Evolutionary conservation across 2,329 filamentous ascomycete genomes (phyloP).

Genomic region (Daldinia sp.): DNA sequence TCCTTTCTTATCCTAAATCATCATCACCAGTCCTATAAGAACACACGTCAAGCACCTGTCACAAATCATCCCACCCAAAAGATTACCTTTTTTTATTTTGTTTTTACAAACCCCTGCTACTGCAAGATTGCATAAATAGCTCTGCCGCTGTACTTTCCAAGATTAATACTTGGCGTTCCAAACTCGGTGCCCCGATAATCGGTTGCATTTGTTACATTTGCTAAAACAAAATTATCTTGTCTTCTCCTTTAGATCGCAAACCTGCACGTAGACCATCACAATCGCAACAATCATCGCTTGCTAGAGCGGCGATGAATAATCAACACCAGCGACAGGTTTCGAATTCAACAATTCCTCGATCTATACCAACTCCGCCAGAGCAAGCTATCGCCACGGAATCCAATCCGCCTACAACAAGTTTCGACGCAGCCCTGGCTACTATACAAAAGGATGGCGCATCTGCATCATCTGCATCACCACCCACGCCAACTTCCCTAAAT

Average conservation of each 20-base stretch:
- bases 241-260: constrained; percentile 39
- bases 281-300: constrained; percentile 43
- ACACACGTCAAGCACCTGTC: constrained; percentile 7
- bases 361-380: constrained; percentile 36
- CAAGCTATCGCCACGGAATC: constrained; percentile 28
- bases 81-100: constrained; percentile 12
- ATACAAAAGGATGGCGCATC: constrained; percentile 31
- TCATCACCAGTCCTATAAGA: constrained; percentile 1
- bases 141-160: constrained; percentile 1
- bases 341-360: constrained; percentile 38
- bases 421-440: constrained; percentile 23
- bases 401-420: constrained; percentile 15
- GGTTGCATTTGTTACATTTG: constrained; percentile 26
- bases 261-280: constrained; percentile 43
- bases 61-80: constrained; percentile 21
- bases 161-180: constrained; percentile 2
- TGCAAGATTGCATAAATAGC: constrained; percentile 4
- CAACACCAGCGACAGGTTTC: constrained; percentile 43
- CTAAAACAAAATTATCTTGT: constrained; percentile 28
- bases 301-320: constrained; percentile 48
- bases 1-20: not conserved
- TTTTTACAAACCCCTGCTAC: constrained; percentile 1
- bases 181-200: constrained; percentile 34
- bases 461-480: constrained; percentile 38
- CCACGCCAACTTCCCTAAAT: constrained; percentile 38